Base-by-base conservation (phyloP, 768 basidiomycete genomes). In the Lenzites betulinus region DNA sequence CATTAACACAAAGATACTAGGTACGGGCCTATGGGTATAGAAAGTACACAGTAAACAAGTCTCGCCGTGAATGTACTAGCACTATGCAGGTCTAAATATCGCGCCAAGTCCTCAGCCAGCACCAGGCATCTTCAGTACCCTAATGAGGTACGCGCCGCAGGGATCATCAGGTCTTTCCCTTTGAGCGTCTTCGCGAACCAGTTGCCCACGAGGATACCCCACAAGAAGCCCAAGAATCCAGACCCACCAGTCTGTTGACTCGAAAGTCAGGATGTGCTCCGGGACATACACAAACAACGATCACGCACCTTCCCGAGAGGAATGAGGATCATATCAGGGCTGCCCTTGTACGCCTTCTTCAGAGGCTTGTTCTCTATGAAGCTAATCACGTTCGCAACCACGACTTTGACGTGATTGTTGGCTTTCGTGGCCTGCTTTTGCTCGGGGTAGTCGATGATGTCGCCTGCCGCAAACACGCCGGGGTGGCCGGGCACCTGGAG, bases 381-480 rank as follows among this genome's bases (percentile, higher is more conserved):
- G 30, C 71, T 70, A 0, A 83, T 33, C 16, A 87, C 69, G 59
- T 90, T 90, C 28, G 76, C 71, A 2, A 74, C 75, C 38, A 84
- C 74, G 39, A 88, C 59, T 2, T 66, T 42, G 4, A 68, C 71
- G 56, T 90, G 89, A 6, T 65, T 66, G 1, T 48, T 23, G 0
- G 74, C 75, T 69, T 89, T 88, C 16, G 72, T 76, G 0, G 72
- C 73, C 66, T 82, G 86, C 65, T 88, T 89, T 70, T 88, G 83
- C 70, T 89, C 89, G 1, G 72, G 57, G 76, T 81, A 84, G 39
- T 86, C 83, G 60, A 85, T 80, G 59, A 86, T 78, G 66, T 91
- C 89, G 1, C 89, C 89, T 2, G 73, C 77, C 0, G 88, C 90
- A 58, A 86, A 89, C 15, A 90, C 81, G 59, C 77, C 77, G 0